Base-by-base conservation (phyloP, 371 early-diverging fungal genomes). In the Lichtheimia ramosa region DNA sequence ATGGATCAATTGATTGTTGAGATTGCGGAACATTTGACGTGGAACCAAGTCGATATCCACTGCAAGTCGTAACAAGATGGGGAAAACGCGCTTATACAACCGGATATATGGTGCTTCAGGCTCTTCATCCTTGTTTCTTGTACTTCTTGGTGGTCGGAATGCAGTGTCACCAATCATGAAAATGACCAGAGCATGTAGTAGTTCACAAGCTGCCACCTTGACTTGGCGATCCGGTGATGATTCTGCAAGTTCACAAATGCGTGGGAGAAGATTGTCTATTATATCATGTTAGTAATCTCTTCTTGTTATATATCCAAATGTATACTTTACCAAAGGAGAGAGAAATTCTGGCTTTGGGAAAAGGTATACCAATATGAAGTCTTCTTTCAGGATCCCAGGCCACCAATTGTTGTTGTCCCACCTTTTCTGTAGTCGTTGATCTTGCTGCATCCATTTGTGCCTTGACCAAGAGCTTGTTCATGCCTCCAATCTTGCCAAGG, bases 121-220 rank as follows among this genome's bases (percentile, higher is more conserved):
- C 0, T 75, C 66, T 21, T 72, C 72, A 14, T 66, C 66, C 1
- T 69, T 58, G 55, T 70, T 73, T 1, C 75, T 67, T 8, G 81
- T 77, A 43, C 71, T 70, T n/a, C 53, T 13, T 10, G 34, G 10
- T 7, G 34, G 34, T 27, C 39, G 41, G 61, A 81, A 81, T 3
- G 90, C 91, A 54, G 77, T 85, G 28, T 79, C 81, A 3, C 92
- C 93, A 52, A 92, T 73, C 89, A 92, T 91, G 13, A 84, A 55
- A 15, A 90, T 63, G 6, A 89, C 74, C 1, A 90, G 54, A 1
- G 87, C 82, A 60, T 93, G 92, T n/a, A 93, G 60, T 2, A 91
- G 66, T 61, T 93, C 93, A 53, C 89, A 85, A 5, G 91, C 87
- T 18, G 89, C 89, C 0, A 89, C 80, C 59, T 92, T 92, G 46